Conservation (phyloP, 2,329 filamentous ascomycete genomes). For the Arthroderma sp. region DNA sequence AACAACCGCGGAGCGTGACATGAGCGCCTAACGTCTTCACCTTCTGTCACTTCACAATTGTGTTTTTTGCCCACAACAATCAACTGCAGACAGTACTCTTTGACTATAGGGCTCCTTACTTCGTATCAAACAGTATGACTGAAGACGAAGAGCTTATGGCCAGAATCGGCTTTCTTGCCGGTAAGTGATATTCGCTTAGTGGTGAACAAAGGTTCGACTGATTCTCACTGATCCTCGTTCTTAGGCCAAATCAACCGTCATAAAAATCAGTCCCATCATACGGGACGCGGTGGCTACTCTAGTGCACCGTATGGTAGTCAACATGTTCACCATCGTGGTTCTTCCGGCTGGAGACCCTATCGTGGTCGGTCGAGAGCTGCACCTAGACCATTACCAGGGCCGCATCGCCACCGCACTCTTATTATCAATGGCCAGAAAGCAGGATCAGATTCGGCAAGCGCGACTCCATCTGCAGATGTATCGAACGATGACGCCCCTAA, state of each 20-base stretch:
- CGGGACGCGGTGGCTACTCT: constrained; percentile 14
- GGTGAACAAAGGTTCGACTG: constrained; percentile 32
- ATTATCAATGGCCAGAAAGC: constrained; percentile 44
- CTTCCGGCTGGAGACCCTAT: constrained; percentile 31
- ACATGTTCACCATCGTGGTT: constrained; percentile 15
- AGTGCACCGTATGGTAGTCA: constrained; percentile 13
- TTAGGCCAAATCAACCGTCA: constrained; percentile 68
- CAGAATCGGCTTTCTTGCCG: constrained; percentile 44
- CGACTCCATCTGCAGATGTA: constrained; percentile 15
- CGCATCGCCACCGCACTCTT: constrained; percentile 47
- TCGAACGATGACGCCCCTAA: constrained; percentile 19
- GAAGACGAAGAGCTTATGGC: constrained; percentile 44
- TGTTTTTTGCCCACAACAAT: too few species aligned
- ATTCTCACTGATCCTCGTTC: constrained; percentile 7
- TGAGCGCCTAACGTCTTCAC: too few species aligned
- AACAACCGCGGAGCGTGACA: too few species aligned
- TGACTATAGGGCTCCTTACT: neutral
- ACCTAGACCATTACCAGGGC: constrained; percentile 20
- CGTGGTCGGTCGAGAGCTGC: constrained; percentile 28
- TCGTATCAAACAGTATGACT: constrained; percentile 24
- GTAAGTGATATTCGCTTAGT: constrained; percentile 24
- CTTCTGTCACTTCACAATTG: too few species aligned
- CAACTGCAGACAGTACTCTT: too few species aligned
- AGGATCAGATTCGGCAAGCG: constrained; percentile 14
- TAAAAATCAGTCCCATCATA: constrained; percentile 42